Evolutionary conservation across 2,329 filamentous ascomycete genomes (phyloP), one percentile per base, ranked within the genome.

Genomic region (Hypoxylon sp.): DNA sequence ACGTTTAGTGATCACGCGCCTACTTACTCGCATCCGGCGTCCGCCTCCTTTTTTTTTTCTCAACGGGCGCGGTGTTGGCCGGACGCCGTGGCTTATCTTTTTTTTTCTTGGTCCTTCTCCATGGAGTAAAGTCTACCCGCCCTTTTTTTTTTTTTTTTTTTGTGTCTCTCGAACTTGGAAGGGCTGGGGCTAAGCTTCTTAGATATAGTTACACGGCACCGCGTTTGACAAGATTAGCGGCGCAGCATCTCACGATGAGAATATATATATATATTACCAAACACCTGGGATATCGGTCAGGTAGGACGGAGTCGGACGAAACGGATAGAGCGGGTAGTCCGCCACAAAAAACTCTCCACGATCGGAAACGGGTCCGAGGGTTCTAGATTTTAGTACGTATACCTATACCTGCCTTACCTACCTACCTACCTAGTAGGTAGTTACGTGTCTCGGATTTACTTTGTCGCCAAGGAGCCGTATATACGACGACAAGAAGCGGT

Each of bases 181-280:
- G 19, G 39, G 39, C 39, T 44, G 39, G 39, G 26, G 29, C n/a
- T 10, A 44, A 44, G 39, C 39, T 44, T 44, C 31, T 39, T 44
- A 33, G 9, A n/a, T 47, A 46, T 47, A 50, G 66, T 66, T 68
- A 55, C 66, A 69, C 62, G 58, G 22, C 29, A 31, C 50, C 50
- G 17, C n/a, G 61, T 66, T 44, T 69, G 53, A 66, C 66, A 59
- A 71, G 65, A 67, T 66, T 63, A 66, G 65, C 68, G 60, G 55
- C 39, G 66, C 60, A 65, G 53, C 44, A 59, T 65, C 51, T 35
- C 14, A 48, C 35, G 22, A 46, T 22, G 29, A 22, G 44, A 13
- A 22, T 31, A 13, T 26, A 35, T 17, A 17, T 35, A 8, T 24
- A 35, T 37, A 44, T 42, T 44, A 44, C 39, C 39, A 22, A 44